A percentile compares a stretch with the other conserved stretches of the same genome.
phyloP scores from a whole-genome alignment of 495 filamentous ascomycete species.

The Penicillium canariense region DNA sequence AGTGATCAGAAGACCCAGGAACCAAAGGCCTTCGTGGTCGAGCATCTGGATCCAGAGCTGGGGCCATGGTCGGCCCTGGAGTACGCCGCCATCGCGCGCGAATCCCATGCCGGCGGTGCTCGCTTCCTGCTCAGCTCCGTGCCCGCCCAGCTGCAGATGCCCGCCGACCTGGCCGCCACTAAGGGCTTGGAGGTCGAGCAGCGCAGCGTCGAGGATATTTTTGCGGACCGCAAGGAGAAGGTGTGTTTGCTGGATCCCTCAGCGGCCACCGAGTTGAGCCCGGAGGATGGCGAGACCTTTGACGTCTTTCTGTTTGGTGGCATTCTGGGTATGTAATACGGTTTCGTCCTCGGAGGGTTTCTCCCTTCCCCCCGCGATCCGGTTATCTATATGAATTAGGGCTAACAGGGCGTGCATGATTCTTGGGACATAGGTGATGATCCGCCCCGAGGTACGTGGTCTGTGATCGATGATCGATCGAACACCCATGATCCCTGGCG shows the following conservation, averaged over 20 bases:
- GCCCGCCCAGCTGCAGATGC: conserved; percentile 62
- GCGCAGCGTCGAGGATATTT: conserved; percentile 74
- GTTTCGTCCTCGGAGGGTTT: not conserved
- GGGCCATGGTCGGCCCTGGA: conserved; percentile 93
- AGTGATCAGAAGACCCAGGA: conserved; percentile 37
- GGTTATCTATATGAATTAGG: conserved; percentile 11
- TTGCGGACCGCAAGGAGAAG: conserved; percentile 59
- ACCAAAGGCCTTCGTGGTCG: conserved; percentile 70
- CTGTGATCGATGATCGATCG: not conserved
- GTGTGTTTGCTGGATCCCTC: conserved; percentile 90
- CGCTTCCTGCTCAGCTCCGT: conserved; percentile 85
- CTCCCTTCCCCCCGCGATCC: not conserved
- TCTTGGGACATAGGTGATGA: conserved; percentile 68
- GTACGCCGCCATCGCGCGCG: conserved; percentile 79
- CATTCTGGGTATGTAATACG: conserved; percentile 70
- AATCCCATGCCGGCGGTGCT: conserved; percentile 65
- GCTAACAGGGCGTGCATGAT: conserved; percentile 1
- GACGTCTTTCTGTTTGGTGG: conserved; percentile 94
- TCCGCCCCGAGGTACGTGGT: conserved; percentile 77
- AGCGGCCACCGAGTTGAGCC: conserved; percentile 73
- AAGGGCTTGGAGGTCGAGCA: conserved; percentile 64
- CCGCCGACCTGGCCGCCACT: conserved; percentile 55
- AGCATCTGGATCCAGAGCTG: conserved; percentile 90
- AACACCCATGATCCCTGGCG: not conserved
- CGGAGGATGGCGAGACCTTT: conserved; percentile 77